Base-by-base conservation (phyloP, 345 rosid genomes). In the Reutealis trisperma region DNA sequence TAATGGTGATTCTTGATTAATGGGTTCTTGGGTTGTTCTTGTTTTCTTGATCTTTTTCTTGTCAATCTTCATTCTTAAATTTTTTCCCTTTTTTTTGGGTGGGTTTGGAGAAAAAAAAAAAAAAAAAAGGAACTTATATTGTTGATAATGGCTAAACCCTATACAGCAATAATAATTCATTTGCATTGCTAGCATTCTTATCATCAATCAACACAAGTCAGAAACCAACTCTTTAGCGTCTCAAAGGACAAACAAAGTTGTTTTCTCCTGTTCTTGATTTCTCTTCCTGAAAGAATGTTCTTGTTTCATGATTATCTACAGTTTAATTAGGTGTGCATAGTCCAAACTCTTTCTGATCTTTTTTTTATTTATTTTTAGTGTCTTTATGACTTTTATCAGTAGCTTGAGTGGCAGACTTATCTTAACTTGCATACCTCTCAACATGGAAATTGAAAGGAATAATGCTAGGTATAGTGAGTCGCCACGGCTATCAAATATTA, bases 1-100 rank as follows among this genome's bases (percentile, higher is more conserved):
- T 74, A 91, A 83, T 0, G 90, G 97, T 69, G 85, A 60, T 49
- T 69, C 59, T 10, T 73, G 59, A 30, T 25, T 30, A 25, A 55
- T 30, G 68, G 59, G 27, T 18, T 70, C 70, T 18, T 42, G 51
- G 13, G 27, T 42, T 21, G 13, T 11, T 42, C 15, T 41, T n/a
- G 64, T 37, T 57, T 58, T 71, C 65, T 37, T 71, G 11, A 11
- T 34, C 12, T 10, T 62, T 47, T 47, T 62, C 30, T 63, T 73
- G 16, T 30, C 37, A 27, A 45, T 13, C 69, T 34, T 64, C 59
- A 62, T 60, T 10, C 18, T 54, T 70, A 3, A 16, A 0, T 54
- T 44, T 15, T 5, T 67, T 9, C 13, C 1, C 0, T 9, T 4
- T 37, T 37, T 37, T 37, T 37, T 37, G 41, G 51, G 51, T 14